Evolutionary conservation across 139 green algal genomes (phyloP).

Genomic region (Volvox africanus): DNA sequence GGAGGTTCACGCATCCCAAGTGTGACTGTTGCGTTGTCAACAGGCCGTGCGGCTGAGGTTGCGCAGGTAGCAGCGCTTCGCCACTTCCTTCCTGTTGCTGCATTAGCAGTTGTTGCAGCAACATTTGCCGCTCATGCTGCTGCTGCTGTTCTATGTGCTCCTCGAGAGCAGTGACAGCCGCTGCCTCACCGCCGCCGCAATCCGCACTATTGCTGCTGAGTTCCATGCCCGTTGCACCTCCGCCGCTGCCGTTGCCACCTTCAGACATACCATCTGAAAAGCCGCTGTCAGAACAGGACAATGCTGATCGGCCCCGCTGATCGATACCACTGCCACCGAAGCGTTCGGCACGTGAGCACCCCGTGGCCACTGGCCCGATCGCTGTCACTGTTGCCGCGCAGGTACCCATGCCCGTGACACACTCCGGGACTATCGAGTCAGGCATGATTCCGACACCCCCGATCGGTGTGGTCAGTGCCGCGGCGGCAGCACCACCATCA

Average conservation of each 20-base stretch:
- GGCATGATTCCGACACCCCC: background rate
- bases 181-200: background rate
- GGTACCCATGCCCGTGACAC: background rate
- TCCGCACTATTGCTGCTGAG: conserved; percentile 13
- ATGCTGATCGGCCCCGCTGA: background rate
- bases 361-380: background rate
- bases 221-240: conserved; percentile 1
- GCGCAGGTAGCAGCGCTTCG: background rate
- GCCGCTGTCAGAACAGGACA: background rate
- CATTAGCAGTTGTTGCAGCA: background rate
- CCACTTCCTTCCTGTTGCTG: background rate
- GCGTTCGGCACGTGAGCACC: background rate
- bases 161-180: background rate
- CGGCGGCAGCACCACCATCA: background rate
- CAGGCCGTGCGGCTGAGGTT: background rate
- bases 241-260: background rate
- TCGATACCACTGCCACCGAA: background rate
- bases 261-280: conserved; percentile 8
- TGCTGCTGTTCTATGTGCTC: background rate
- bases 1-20: too few relatives aligned
- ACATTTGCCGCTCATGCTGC: background rate
- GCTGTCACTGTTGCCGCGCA: background rate
- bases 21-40: too few relatives aligned
- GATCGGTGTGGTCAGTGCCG: background rate
- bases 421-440: background rate